Conservation (phyloP, 768 basidiomycete genomes). For the Mycena belliarum region DNA sequence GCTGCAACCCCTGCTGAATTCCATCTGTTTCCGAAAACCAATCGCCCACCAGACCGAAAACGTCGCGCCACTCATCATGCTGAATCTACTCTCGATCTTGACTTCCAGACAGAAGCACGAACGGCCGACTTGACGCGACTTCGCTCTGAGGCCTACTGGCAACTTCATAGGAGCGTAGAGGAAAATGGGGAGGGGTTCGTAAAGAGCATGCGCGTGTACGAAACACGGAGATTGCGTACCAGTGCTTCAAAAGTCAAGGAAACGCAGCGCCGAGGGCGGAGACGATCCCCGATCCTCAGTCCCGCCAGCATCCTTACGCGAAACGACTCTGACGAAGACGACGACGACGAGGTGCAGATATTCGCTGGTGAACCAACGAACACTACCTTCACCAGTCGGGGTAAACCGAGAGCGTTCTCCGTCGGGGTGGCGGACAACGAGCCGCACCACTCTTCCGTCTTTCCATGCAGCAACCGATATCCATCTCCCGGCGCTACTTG, state of each 20-base stretch:
- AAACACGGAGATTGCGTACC: conserved; percentile 47
- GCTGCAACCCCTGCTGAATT: conserved; percentile 54
- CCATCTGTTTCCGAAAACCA: conserved; percentile 38
- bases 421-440: conserved; percentile 45
- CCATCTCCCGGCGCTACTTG: conserved; percentile 32
- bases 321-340: conserved; percentile 36
- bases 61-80: conserved; percentile 23
- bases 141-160: conserved; percentile 64
- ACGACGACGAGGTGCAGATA: conserved; percentile 64
- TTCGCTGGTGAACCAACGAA: conserved; percentile 41
- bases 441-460: conserved; percentile 21
- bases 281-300: conserved; percentile 33
- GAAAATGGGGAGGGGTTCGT: conserved; percentile 70
- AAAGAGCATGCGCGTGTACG: conserved; percentile 73
- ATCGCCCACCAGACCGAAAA: conserved; percentile 11
- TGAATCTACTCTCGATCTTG: conserved; percentile 24
- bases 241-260: conserved; percentile 40
- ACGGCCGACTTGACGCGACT: conserved; percentile 43
- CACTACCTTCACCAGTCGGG: conserved; percentile 26
- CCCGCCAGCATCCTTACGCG: conserved; percentile 15
- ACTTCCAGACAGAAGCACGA: conserved; percentile 13
- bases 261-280: conserved; percentile 43
- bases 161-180: conserved; percentile 61
- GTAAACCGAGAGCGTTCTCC: conserved; percentile 45
- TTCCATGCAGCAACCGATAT: conserved; percentile 25